Percentiles rank a stretch among this genome's conserved stretches.
These are phyloP conservation scores for Incumbomyces delicatus DNA, from an alignment of 2,329 filamentous ascomycete genomes.

Conservation along the genomic window DNA sequence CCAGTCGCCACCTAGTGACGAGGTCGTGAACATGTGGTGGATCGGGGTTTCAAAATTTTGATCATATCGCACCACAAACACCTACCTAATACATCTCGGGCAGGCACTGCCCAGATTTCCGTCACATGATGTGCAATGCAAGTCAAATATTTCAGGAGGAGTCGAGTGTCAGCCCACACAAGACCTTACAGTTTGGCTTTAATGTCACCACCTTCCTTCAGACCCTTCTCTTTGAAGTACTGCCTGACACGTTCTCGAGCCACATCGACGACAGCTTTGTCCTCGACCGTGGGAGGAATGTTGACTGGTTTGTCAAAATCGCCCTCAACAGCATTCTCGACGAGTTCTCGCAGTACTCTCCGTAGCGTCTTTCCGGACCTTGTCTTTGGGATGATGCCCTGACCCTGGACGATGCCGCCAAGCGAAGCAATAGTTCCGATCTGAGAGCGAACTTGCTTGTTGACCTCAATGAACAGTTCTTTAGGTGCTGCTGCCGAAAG, in stretches of 20 bases:
- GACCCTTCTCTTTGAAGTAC: slow-evolving; percentile 54
- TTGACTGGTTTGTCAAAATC: slow-evolving; percentile 62
- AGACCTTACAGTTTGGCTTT: slow-evolving; percentile 19
- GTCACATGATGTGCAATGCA: too few relatives aligned
- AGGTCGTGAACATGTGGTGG: too few relatives aligned
- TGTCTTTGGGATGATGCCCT: slow-evolving; percentile 84
- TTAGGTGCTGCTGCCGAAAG: slow-evolving; percentile 29
- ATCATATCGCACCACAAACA: too few relatives aligned
- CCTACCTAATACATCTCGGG: too few relatives aligned
- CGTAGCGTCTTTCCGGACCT: slow-evolving; percentile 84
- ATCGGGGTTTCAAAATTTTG: too few relatives aligned
- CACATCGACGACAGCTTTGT: slow-evolving; percentile 61
- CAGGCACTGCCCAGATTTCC: too few relatives aligned
- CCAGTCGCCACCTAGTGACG: too few relatives aligned
- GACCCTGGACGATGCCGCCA: slow-evolving; percentile 71
- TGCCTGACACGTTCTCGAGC: slow-evolving; percentile 61
- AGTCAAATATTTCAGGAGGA: too few relatives aligned
- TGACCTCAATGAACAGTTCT: slow-evolving; percentile 36
- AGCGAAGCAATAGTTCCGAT: slow-evolving; percentile 81
- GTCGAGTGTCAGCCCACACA: neutral
- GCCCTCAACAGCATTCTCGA: slow-evolving; percentile 70
- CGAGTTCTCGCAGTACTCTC: slow-evolving; percentile 67
- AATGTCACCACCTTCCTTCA: slow-evolving; percentile 16
- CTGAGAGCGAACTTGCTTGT: slow-evolving; percentile 58
- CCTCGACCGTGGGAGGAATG: slow-evolving; percentile 79